Conservation (phyloP, 192 early-diverging fungal genomes). For the Coemansia sp. region DNA sequence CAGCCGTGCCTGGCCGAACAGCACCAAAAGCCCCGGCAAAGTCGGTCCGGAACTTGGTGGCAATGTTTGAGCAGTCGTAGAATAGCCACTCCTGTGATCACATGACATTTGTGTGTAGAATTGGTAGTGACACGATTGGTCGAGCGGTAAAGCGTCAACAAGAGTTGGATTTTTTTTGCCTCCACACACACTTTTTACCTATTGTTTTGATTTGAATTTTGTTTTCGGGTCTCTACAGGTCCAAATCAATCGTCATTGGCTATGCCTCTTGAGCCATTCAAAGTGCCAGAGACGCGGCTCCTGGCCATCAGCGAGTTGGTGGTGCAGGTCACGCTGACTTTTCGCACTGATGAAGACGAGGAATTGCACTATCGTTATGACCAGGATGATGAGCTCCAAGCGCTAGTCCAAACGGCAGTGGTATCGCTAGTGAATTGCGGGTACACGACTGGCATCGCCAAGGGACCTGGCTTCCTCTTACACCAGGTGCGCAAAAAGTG, state of each 20-base stretch:
- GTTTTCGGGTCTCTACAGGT: not conserved
- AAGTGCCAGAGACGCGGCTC: slow-evolving; percentile 46
- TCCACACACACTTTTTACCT: not conserved
- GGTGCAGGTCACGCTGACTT: slow-evolving; percentile 44
- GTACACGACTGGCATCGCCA: slow-evolving; percentile 37
- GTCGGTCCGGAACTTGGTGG: slow-evolving; percentile 41
- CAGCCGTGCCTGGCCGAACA: not conserved
- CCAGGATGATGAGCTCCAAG: slow-evolving; percentile 28
- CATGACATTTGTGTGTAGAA: not conserved
- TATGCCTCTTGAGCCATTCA: slow-evolving; percentile 32
- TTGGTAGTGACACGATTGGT: slow-evolving; percentile 5
- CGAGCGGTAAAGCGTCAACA: not conserved
- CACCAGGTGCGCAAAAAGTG: slow-evolving; percentile 52
- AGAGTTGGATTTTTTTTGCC: not conserved
- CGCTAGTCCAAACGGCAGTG: slow-evolving; percentile 34
- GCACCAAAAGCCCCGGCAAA: slow-evolving; percentile 21
- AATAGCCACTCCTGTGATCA: no score
- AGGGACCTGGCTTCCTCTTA: slow-evolving; percentile 45
- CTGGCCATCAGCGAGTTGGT: slow-evolving; percentile 43
- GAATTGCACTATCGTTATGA: slow-evolving; percentile 38
- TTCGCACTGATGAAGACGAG: slow-evolving; percentile 45
- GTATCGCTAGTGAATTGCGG: slow-evolving; percentile 50
- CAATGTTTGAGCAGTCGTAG: slow-evolving; percentile 41
- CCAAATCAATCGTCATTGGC: not conserved
- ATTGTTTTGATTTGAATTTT: not conserved